phyloP scores from a whole-genome alignment of 2,329 filamentous ascomycete genomes.

The Bipolaris oryzae region DNA sequence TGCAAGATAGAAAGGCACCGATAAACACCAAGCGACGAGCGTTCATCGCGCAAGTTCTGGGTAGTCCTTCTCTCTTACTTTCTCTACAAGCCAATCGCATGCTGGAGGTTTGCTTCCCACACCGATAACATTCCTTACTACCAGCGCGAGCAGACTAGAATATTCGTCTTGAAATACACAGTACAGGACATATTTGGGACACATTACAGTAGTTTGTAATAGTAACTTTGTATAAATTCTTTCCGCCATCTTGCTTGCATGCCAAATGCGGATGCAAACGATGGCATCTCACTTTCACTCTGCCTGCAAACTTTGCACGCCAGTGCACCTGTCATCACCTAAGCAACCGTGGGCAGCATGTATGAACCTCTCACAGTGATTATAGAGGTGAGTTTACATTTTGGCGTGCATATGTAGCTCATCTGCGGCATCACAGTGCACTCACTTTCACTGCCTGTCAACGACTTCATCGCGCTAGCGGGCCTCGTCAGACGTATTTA shows the following conservation, averaged over 20 bases:
- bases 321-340: background rate
- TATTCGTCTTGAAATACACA: background rate
- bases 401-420: background rate
- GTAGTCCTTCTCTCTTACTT: background rate
- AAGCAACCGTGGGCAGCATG: background rate
- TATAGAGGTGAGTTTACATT: conserved; percentile 12
- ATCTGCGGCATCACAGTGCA: conserved; percentile 1
- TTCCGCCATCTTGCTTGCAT: background rate
- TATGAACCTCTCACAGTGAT: background rate
- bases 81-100: too few relatives aligned
- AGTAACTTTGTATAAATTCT: background rate
- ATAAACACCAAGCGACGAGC: background rate
- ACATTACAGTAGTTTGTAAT: too few relatives aligned
- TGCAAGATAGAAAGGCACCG: background rate
- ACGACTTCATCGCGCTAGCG: conserved; percentile 10
- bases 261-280: background rate
- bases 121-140: background rate
- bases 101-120: background rate
- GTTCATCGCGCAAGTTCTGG: background rate
- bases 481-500: background rate
- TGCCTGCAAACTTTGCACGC: background rate
- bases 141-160: background rate
- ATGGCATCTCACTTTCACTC: conserved; percentile 6
- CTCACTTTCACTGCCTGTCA: conserved; percentile 21
- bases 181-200: background rate